A percentile compares a stretch with the other conserved stretches of the same genome.
Conservation (phyloP, 108 stramenopile genomes). For the Pseudonitzschia pungens region DNA sequence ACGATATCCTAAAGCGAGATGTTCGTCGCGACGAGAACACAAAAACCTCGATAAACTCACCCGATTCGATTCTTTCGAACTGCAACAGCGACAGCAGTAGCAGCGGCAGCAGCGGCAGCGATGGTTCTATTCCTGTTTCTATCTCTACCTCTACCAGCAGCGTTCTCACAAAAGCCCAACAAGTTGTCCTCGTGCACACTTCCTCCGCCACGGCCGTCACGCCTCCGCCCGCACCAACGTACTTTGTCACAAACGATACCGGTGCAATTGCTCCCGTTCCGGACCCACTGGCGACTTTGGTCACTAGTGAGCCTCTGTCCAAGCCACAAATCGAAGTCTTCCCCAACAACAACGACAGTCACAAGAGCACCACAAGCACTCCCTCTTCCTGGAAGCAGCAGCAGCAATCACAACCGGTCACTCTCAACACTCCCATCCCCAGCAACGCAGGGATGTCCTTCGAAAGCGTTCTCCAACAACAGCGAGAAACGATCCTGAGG, state of each 20-base stretch:
- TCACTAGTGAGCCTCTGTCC: neutral
- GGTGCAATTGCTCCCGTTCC: neutral
- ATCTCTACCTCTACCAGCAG: too few relatives aligned
- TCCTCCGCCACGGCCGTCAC: neutral
- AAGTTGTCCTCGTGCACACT: neutral
- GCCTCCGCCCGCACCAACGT: neutral
- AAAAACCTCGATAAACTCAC: too few relatives aligned
- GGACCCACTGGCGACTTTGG: neutral
- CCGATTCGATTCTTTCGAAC: too few relatives aligned
- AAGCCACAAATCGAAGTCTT: neutral
- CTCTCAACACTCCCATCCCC: neutral
- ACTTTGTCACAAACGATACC: conserved; percentile 7
- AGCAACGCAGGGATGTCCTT: neutral
- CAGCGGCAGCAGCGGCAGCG: too few relatives aligned
- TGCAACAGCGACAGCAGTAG: too few relatives aligned
- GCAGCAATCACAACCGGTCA: neutral
- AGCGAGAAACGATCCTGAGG: conserved; percentile 5
- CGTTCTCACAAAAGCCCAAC: neutral
- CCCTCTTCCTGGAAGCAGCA: neutral
- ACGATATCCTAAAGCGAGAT: neutral
- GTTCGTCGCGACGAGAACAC: too few relatives aligned
- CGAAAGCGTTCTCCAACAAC: neutral
- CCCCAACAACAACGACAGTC: neutral
- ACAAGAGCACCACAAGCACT: neutral
- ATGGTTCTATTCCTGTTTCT: too few relatives aligned